phyloP scores from a whole-genome alignment of 495 filamentous ascomycete genomes.

The Penicillium parvum region DNA sequence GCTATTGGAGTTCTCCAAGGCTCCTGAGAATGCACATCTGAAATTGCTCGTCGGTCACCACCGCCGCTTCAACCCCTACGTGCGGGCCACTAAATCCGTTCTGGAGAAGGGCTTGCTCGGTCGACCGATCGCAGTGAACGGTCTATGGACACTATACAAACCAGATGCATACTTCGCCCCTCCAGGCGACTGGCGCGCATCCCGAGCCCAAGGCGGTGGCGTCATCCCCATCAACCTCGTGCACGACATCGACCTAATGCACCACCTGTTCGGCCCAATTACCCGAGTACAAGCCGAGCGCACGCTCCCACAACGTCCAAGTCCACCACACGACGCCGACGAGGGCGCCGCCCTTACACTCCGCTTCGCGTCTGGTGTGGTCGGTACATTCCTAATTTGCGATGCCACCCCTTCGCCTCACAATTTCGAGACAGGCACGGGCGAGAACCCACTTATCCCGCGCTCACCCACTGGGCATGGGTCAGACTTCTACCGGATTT shows the following conservation, averaged over 20 bases:
- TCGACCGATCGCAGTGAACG: conserved; percentile 48
- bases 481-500: conserved; percentile 52
- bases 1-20: conserved; percentile 23
- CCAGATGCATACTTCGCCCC: conserved; percentile 47
- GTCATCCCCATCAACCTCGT: conserved; percentile 56
- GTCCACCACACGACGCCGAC: conserved; percentile 42
- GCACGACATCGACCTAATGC: conserved; percentile 57
- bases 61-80: conserved; percentile 56
- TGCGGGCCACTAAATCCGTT: conserved; percentile 44
- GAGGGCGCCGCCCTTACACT: conserved; percentile 55
- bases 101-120: conserved; percentile 41
- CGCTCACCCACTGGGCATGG: conserved; percentile 20
- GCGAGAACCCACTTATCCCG: conserved; percentile 55
- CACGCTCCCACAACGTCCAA: conserved; percentile 35
- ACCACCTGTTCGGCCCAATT: conserved; percentile 54
- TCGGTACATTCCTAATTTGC: conserved; percentile 53
- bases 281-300: conserved; percentile 47
- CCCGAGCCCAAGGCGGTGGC: conserved; percentile 32
- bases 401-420: conserved; percentile 50
- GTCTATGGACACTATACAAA: conserved; percentile 52
- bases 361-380: conserved; percentile 52
- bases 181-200: conserved; percentile 46
- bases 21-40: conserved; percentile 24
- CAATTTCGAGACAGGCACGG: conserved; percentile 53
- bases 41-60: conserved; percentile 56